Conservation (phyloP, 2,329 filamentous ascomycete species). For the Onygenales sp. region DNA sequence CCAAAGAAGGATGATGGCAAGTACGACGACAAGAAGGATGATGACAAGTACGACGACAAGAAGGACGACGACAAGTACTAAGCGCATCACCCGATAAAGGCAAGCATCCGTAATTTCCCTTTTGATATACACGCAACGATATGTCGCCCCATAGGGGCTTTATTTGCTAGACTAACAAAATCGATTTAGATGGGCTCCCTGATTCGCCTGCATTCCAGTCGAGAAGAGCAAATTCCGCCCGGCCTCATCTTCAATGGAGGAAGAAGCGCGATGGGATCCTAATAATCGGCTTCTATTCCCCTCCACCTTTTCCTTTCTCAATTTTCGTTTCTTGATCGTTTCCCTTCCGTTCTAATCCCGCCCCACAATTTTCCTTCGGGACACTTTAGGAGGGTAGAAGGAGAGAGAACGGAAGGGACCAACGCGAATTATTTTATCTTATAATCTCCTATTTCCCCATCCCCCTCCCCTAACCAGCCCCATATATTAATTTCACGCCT, state of each 20-base stretch:
- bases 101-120: neutral
- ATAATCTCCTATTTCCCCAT: neutral
- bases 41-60: neutral
- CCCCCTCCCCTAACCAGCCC: neutral
- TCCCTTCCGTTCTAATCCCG: constrained; percentile 7
- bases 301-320: neutral
- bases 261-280: neutral
- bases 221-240: neutral
- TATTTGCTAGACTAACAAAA: too few species aligned
- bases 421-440: neutral
- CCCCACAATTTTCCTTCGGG: constrained; percentile 7
- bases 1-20: neutral
- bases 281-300: neutral
- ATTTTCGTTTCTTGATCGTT: constrained; percentile 1
- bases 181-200: too few species aligned
- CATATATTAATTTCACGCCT: neutral
- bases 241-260: too few species aligned
- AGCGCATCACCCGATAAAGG: neutral
- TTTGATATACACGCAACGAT: too few species aligned
- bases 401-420: neutral
- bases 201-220: too few species aligned
- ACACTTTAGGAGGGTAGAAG: neutral
- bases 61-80: neutral
- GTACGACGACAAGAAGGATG: neutral
- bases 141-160: too few species aligned